Base-by-base conservation (phyloP, 305 asterid species). In the Fraxinus nigra region DNA sequence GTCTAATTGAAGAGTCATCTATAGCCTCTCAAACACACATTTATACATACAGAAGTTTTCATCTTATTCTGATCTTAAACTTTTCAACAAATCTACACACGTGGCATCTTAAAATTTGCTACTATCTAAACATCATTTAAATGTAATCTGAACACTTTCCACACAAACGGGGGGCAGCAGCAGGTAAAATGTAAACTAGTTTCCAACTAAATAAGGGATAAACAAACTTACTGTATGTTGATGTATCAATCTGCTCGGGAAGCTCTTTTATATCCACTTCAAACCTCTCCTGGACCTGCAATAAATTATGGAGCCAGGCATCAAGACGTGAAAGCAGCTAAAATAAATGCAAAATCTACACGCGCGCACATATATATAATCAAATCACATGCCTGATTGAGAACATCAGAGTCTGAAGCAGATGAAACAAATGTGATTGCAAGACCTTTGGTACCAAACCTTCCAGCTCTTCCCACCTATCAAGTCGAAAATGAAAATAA, bases 381-480 rank as follows among this genome's bases (percentile, higher is more conserved):
- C 70, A 59, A 59, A 40, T 51, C 13, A 20, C 89, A 7, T 26
- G 91, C 98, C 93, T 92, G 98, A 84, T 94, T 94, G 54, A 94
- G 96, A 76, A 94, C 97, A 82, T 94, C 98, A 16, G 97, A 92
- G 86, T 94, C 98, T 8, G 97, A 87, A 48, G 97, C 93, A 78
- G 97, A 92, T 0, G 97, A 86, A 80, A 93, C 97, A 85, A 94
- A 92, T 6, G 97, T 94, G 80, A 94, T 94, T 74, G 97, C 97
- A 81, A 92, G 97, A 28, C 98, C 97, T 86, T 94, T 94, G 61
- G 98, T 93, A 30, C 98, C 98, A 77, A 94, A 94, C 75, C 98
- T 87, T 75, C 98, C 98, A 77, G 98, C 98, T 88, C 97, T 89
- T 56, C 98, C 97, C 16, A 94, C 98, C 98, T 94, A 76, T 16